These are phyloP conservation scores for Ajuga chamaepitys DNA, from an alignment of 257 asterid species.

Conservation along the genomic window DNA sequence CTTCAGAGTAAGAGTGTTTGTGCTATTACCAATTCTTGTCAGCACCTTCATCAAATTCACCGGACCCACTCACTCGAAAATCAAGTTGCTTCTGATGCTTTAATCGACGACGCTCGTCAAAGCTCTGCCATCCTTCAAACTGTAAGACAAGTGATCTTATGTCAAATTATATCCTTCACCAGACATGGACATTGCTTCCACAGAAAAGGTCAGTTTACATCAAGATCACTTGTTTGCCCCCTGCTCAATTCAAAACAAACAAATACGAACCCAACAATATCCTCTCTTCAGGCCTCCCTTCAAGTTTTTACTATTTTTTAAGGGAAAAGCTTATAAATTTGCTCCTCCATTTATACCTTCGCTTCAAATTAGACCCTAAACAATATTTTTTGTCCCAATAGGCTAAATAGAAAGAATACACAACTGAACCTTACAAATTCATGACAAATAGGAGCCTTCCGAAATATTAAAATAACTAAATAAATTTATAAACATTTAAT, in stretches of 20 bases:
- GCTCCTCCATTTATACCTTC: too few relatives aligned
- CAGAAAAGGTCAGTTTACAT: neutral
- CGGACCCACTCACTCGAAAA: constrained; percentile 60
- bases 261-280: neutral
- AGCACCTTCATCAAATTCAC: constrained; percentile 93
- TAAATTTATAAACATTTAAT: too few relatives aligned
- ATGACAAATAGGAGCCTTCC: too few relatives aligned
- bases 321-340: too few relatives aligned
- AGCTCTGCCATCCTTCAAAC: constrained; percentile 90
- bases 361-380: too few relatives aligned
- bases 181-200: neutral
- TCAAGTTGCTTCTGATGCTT: constrained; percentile 96
- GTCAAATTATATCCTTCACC: neutral
- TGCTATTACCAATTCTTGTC: constrained; percentile 46
- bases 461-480: too few relatives aligned
- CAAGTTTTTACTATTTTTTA: too few relatives aligned
- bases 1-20: neutral
- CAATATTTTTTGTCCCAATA: too few relatives aligned
- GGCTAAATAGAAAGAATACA: too few relatives aligned
- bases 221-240: neutral
- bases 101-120: constrained; percentile 66
- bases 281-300: neutral
- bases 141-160: constrained; percentile 17
- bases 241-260: neutral
- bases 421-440: too few relatives aligned